Evolutionary conservation across 768 basidiomycete species (phyloP), one percentile per base, ranked within the genome.

Genomic region (Suillus fuscotomentosus): DNA sequence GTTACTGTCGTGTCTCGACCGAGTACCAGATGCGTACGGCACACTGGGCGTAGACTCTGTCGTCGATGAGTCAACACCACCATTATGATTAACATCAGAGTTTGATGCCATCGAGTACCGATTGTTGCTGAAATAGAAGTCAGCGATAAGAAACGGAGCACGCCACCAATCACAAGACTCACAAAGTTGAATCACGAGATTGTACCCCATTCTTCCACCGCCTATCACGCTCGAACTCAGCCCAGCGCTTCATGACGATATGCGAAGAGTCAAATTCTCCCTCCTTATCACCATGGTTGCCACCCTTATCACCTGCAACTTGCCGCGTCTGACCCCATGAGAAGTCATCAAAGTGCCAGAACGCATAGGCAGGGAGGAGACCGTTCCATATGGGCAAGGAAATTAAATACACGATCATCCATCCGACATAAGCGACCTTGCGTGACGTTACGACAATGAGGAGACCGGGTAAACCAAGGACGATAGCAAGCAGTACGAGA

Each of bases 231-330:
- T 99, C 97, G 75, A 97, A 99, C 78, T 99, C 97, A 20, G 88
- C 95, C 97, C 97, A 99, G 47, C 94, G 87, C 83, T 99, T 99
- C 97, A 99, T 98, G 42, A 97, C 91, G 70, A 99, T 99, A 77
- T 96, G 89, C 53, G 88, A 85, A 36, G 95, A 97, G 79, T 99
- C 97, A 71, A 99, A 99, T 74, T 92, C 92, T 74, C 97, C 97
- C 66, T 97, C 94, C 80, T 99, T 99, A 74, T 95, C 96, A 13
- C 91, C 92, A 70, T 94, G 92, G 63, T 84, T 84, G 43, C 78
- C 84, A 50, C 83, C 86, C 70, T 84, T 87, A 71, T 90, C 91
- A 10, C 95, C 95, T 38, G 85, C 82, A 66, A 90, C 78, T 78
- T 87, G 89, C 66, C 97, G 84, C 42, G 97, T 99, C 79, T 95